phyloP scores from a whole-genome alignment of 2,329 filamentous ascomycete genomes.

The Nemania bipapillata region DNA sequence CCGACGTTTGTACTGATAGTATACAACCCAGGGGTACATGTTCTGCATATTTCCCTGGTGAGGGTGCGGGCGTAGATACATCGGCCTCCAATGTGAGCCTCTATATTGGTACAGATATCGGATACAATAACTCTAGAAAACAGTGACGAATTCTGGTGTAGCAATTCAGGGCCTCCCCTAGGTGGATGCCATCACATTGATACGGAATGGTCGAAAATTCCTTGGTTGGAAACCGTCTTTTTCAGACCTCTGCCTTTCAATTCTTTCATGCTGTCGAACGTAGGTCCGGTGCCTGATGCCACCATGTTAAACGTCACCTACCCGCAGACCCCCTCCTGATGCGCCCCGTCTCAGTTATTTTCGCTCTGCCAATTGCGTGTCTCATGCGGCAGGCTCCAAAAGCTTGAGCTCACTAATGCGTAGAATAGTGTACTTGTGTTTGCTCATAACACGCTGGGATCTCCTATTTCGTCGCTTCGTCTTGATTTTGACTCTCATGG shows the following conservation, averaged over 20 bases:
- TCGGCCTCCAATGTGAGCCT: not conserved
- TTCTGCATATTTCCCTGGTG: not conserved
- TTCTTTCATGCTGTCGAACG: not conserved
- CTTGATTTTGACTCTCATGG: slow-evolving; percentile 80
- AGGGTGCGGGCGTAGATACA: slow-evolving; percentile 23
- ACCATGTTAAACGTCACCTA: not conserved
- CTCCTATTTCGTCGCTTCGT: slow-evolving; percentile 81
- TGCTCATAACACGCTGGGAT: slow-evolving; percentile 82
- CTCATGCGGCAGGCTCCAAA: slow-evolving; percentile 35
- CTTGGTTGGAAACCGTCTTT: not conserved
- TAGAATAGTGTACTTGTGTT: slow-evolving; percentile 89
- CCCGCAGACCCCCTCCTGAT: not conserved
- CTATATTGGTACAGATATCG: slow-evolving; percentile 32
- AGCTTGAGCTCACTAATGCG: slow-evolving; percentile 84
- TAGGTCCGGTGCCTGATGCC: not conserved
- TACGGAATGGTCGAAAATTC: not conserved
- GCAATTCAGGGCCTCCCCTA: not conserved
- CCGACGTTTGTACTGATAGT: not conserved
- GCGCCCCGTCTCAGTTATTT: not conserved
- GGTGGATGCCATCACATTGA: not conserved
- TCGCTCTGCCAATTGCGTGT: not conserved
- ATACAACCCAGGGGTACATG: slow-evolving; percentile 9
- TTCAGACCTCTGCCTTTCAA: not conserved
- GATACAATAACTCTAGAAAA: slow-evolving; percentile 1
- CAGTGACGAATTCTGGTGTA: not conserved